Evolutionary conservation across 306 rosid genomes (phyloP).

Genomic region (Trifolium pratense): DNA sequence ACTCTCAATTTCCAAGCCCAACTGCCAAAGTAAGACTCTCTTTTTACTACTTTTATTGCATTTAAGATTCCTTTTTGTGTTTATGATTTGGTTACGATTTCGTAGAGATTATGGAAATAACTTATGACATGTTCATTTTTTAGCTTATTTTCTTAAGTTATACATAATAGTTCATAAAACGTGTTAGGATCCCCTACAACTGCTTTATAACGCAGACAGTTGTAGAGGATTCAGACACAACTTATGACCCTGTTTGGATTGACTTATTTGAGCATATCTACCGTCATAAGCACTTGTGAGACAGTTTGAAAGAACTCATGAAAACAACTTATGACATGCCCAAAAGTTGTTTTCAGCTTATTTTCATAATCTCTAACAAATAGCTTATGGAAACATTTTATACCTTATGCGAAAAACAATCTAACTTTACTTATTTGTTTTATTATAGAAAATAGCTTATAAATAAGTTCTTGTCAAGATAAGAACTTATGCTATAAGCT

Average conservation of each 20-base stretch:
- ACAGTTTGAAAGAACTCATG: neutral
- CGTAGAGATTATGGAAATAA: neutral
- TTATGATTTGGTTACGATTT: neutral
- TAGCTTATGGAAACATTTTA: too few relatives aligned
- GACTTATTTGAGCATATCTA: neutral
- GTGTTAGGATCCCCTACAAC: too few relatives aligned
- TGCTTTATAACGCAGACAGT: too few relatives aligned
- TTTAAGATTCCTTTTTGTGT: neutral
- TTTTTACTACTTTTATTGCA: neutral
- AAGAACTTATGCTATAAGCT: too few relatives aligned
- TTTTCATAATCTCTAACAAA: neutral
- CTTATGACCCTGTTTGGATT: neutral
- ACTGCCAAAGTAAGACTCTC: slow-evolving; percentile 50
- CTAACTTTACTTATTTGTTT: too few relatives aligned
- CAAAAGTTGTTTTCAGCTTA: neutral
- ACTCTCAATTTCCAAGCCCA: slow-evolving; percentile 41
- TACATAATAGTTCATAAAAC: neutral
- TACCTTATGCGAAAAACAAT: too few relatives aligned
- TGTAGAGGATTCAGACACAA: too few relatives aligned
- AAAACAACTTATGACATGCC: neutral
- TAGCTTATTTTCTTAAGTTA: neutral
- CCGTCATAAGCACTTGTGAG: neutral
- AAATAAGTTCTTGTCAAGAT: too few relatives aligned
- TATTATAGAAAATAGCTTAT: neutral
- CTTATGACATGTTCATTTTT: neutral